Percentiles rank a stretch among this genome's conserved stretches.
phyloP scores from a whole-genome alignment of 1,284 basidiomycete species.

The Fereydounia khargensis region DNA sequence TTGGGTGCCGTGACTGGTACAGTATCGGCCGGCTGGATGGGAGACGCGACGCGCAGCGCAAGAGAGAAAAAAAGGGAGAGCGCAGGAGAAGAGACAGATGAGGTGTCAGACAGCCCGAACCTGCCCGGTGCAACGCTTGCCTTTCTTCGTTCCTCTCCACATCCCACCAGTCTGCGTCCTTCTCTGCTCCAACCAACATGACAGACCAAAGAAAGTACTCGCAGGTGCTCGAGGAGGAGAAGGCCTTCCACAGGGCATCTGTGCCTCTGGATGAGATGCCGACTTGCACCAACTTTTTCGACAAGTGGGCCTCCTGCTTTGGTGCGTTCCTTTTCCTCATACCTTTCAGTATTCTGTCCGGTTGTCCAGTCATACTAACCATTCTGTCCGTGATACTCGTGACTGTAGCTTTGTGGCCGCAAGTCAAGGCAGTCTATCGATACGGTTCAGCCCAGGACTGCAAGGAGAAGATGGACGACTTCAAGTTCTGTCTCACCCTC shows the following conservation, averaged over 20 bases:
- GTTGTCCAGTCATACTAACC: background rate
- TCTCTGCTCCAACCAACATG: too few relatives aligned
- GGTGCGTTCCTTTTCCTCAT: constrained; percentile 2
- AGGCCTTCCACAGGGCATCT: constrained; percentile 40
- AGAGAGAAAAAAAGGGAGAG: too few relatives aligned
- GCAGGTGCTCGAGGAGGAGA: constrained; percentile 28
- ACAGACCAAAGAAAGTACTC: too few relatives aligned
- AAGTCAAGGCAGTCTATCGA: constrained; percentile 81
- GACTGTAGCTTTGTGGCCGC: constrained; percentile 75
- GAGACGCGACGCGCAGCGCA: too few relatives aligned
- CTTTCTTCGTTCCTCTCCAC: too few relatives aligned
- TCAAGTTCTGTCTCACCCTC: constrained; percentile 89
- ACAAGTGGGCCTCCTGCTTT: constrained; percentile 53
- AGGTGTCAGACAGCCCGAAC: too few relatives aligned
- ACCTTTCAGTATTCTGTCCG: background rate
- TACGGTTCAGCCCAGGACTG: constrained; percentile 78
- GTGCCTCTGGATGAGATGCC: constrained; percentile 41
- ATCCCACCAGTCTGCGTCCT: too few relatives aligned
- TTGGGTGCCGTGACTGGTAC: too few relatives aligned
- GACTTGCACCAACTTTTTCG: constrained; percentile 47
- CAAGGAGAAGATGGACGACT: constrained; percentile 77
- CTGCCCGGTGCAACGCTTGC: too few relatives aligned
- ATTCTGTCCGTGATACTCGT: too few relatives aligned
- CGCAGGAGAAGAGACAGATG: too few relatives aligned
- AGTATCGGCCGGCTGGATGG: too few relatives aligned